These are phyloP conservation scores for Trichoderma atroviride DNA, from an alignment of 2,329 filamentous ascomycete genomes.

Conservation along the genomic window DNA sequence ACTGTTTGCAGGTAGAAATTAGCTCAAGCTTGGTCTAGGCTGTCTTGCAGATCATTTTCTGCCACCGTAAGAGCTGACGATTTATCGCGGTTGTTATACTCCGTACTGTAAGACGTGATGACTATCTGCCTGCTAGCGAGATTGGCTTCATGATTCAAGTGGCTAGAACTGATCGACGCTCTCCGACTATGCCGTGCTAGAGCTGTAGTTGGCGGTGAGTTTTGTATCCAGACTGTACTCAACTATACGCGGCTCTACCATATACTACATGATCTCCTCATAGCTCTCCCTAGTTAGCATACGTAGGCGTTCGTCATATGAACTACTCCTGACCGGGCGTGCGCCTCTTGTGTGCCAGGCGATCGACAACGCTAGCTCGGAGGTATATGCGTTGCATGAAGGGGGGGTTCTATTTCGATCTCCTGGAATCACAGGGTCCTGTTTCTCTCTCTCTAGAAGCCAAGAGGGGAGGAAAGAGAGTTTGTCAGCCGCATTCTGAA, in stretches of 20 bases:
- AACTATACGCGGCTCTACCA: not conserved
- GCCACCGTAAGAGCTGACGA: not conserved
- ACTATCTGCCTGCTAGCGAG: not conserved
- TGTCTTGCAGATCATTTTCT: not conserved
- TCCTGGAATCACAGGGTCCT: not conserved
- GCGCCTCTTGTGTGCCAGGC: not conserved
- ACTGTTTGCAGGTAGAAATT: not conserved
- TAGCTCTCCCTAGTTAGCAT: not conserved
- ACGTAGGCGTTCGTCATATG: not conserved
- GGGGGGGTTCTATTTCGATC: not conserved
- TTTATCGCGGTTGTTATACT: not conserved
- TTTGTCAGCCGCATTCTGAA: constrained; percentile 7
- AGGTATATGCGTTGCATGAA: not conserved
- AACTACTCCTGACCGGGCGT: not conserved
- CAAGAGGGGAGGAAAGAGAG: not conserved
- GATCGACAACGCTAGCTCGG: not conserved
- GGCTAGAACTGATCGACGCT: not conserved
- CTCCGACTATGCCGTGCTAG: not conserved
- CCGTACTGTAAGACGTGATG: not conserved
- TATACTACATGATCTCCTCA: not conserved
- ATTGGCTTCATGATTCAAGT: not conserved
- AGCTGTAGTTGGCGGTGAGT: not conserved
- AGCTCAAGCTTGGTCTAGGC: not conserved
- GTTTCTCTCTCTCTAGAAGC: not conserved
- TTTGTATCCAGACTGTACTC: not conserved